Evolutionary conservation across 2,329 filamentous ascomycete genomes (phyloP).

Genomic region (Setomelanomma holmii): DNA sequence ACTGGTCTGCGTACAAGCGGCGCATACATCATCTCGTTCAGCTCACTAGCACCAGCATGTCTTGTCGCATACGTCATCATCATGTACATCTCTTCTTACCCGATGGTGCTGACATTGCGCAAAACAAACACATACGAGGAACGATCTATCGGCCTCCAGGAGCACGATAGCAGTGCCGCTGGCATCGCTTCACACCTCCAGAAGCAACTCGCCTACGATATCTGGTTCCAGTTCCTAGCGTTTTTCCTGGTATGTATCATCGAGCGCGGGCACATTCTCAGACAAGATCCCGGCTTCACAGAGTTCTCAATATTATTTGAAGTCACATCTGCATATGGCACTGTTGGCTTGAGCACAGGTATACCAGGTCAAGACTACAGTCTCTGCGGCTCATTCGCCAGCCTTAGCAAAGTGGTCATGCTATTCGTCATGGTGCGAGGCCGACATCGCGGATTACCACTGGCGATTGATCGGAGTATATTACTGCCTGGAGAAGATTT

Average conservation of each 20-base stretch:
- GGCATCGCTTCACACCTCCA: conserved; percentile 59
- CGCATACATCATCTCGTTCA: conserved; percentile 70
- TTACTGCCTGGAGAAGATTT: conserved; percentile 41
- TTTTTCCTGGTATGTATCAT: conserved; percentile 67
- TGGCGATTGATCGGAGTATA: conserved; percentile 42
- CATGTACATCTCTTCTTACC: conserved; percentile 72
- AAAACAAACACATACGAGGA: conserved; percentile 78
- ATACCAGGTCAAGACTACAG: conserved; percentile 62
- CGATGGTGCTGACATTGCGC: conserved; percentile 68
- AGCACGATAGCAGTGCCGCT: conserved; percentile 20
- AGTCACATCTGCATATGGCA: conserved; percentile 65
- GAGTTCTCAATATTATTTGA: conserved; percentile 58
- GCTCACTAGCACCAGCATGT: conserved; percentile 62
- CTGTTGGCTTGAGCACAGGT: conserved; percentile 67
- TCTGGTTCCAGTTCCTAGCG: conserved; percentile 70
- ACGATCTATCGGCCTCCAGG: conserved; percentile 67
- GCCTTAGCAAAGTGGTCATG: conserved; percentile 65
- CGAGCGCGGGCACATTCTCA: conserved; percentile 63
- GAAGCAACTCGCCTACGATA: conserved; percentile 70
- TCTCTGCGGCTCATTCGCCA: conserved; percentile 63
- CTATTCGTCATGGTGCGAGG: conserved; percentile 62
- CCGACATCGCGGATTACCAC: conserved; percentile 36
- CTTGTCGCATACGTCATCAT: conserved; percentile 68
- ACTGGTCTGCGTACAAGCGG: conserved; percentile 68
- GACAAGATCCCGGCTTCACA: conserved; percentile 38